phyloP scores from a whole-genome alignment of 495 filamentous ascomycete genomes.

The Penicillium coprophilum region DNA sequence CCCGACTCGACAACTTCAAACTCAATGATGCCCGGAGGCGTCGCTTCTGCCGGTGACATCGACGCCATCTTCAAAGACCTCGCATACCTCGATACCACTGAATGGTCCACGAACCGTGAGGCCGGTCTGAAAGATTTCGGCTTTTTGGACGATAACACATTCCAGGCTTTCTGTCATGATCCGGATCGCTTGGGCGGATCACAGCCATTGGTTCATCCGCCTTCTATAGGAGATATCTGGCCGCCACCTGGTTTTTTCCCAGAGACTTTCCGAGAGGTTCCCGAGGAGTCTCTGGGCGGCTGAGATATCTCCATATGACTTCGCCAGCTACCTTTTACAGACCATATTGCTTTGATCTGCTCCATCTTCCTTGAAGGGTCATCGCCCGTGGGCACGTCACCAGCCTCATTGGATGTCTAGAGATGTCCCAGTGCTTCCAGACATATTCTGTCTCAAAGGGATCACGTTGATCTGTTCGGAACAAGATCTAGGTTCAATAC shows the following conservation, averaged over 20 bases:
- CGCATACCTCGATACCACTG: slow-evolving; percentile 59
- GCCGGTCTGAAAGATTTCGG: slow-evolving; percentile 60
- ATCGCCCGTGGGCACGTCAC: not conserved
- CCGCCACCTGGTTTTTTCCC: slow-evolving; percentile 50
- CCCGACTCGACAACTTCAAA: slow-evolving; percentile 34
- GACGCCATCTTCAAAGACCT: slow-evolving; percentile 64
- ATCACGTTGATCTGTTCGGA: too few species aligned
- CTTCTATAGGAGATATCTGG: slow-evolving; percentile 50
- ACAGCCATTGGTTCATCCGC: slow-evolving; percentile 44
- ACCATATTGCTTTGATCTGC: not conserved
- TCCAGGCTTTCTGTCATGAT: slow-evolving; percentile 55
- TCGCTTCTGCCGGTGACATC: slow-evolving; percentile 36
- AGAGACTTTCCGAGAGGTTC: slow-evolving; percentile 41
- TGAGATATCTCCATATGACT: slow-evolving; percentile 16
- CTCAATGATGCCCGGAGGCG: slow-evolving; percentile 19
- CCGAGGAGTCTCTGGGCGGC: slow-evolving; percentile 29
- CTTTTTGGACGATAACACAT: slow-evolving; percentile 54
- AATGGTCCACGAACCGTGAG: slow-evolving; percentile 54
- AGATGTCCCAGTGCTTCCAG: too few species aligned
- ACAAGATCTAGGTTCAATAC: not conserved
- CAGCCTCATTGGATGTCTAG: not conserved
- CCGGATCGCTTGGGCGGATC: slow-evolving; percentile 48
- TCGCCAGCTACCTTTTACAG: slow-evolving; percentile 1
- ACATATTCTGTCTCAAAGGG: not conserved
- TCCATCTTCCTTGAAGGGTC: not conserved